Base-by-base conservation (phyloP, 2,329 filamentous ascomycete species). In the Pseudocercospora fuligena region DNA sequence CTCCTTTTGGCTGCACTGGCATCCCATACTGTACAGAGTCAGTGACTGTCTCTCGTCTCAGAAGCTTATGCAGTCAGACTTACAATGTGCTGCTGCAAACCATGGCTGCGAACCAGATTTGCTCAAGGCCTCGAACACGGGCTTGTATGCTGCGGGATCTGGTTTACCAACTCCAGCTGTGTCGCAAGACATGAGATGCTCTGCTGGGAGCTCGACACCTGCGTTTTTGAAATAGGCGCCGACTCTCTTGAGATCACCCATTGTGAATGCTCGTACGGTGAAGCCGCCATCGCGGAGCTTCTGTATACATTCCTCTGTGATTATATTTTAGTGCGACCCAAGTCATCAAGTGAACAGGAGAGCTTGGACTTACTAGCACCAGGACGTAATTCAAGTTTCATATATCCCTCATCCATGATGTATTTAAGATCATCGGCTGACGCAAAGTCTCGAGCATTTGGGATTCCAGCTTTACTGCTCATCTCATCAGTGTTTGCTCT, bases 31-130 rank as follows among this genome's bases (percentile, higher is more conserved):
- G 27, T 25, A 31, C 16, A 46, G n/a, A 40, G 27, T 65, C 36
- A 62, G 47, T 31, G 12, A 23, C 8, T 27, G 23, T 51, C 40
- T 47, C 23, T 31, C 14, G 43, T 46, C 47, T 16, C 8, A 21
- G 23, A 87, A 85, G 85, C 85, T 87, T 79, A 84, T 83, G 75
- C 87, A 85, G 27, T 84, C 85, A 0, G 85, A 73, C 61, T 88
- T 85, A 86, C 85, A 87, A 75, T 88, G 86, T 27, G 84, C 86
- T 0, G 86, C 85, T 8, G 64, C 60, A 72, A 87, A 88, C 85
- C 85, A 88, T 40, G 80, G 80, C 19, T 59, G 36, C 11, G 47
- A 53, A 8, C 74, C 69, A 36, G 81, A 69, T 7, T 63, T 76
- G 0, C 60, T 67, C 21, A 87, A 80, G 53, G 73, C 75, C 16